Conservation (phyloP, 1,284 basidiomycete genomes). For the Inonotus obliquus region DNA sequence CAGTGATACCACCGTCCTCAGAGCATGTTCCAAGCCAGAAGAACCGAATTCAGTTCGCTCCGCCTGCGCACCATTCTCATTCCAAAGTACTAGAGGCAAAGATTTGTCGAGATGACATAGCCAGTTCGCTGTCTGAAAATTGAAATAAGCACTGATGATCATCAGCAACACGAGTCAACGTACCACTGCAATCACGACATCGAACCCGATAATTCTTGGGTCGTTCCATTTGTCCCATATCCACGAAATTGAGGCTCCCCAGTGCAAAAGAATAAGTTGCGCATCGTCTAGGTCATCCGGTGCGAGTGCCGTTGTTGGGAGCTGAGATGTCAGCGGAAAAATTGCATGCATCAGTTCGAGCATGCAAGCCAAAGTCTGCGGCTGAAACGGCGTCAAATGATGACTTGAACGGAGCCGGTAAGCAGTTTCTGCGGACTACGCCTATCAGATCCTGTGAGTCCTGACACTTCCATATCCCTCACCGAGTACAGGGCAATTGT, state of each 20-base stretch:
- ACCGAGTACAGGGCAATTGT: constrained; percentile 12
- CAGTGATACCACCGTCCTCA: neutral
- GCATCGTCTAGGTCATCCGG: constrained; percentile 37
- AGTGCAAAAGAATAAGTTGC: constrained; percentile 45
- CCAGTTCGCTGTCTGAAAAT: constrained; percentile 48
- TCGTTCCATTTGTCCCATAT: constrained; percentile 62
- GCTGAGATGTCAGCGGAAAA: constrained; percentile 12
- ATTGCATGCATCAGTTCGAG: constrained; percentile 42
- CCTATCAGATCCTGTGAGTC: neutral
- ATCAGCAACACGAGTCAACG: neutral
- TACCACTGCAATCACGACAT: constrained; percentile 48
- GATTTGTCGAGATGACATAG: constrained; percentile 31
- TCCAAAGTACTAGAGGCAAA: neutral
- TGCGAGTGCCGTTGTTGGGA: constrained; percentile 22
- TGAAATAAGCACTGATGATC: neutral
- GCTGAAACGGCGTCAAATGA: constrained; percentile 32
- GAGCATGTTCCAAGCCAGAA: neutral
- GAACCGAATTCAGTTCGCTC: neutral
- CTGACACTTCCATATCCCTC: neutral
- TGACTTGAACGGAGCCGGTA: neutral
- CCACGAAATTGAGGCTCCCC: constrained; percentile 53
- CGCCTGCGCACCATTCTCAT: neutral
- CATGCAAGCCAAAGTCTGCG: constrained; percentile 41
- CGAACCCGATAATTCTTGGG: constrained; percentile 41
- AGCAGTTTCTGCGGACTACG: constrained; percentile 3